Evolutionary conservation across 2,329 filamentous ascomycete genomes (phyloP).

Genomic region (Penicillium sp.): DNA sequence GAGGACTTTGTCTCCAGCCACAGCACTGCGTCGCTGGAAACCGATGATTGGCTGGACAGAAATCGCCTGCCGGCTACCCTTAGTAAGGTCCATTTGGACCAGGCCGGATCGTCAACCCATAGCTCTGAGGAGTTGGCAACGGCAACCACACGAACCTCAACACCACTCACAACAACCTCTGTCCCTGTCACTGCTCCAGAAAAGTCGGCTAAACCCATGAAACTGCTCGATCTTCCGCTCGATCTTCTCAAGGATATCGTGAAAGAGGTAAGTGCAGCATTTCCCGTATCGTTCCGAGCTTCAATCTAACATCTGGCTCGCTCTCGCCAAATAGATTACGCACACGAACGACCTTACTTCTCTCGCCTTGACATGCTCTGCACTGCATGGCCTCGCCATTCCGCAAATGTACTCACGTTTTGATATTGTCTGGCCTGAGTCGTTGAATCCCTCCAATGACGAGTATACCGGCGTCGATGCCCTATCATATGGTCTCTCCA

Average conservation of each 20-base stretch:
- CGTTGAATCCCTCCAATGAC: slow-evolving; percentile 61
- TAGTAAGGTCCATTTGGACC: slow-evolving; percentile 14
- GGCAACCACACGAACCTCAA: slow-evolving; percentile 11
- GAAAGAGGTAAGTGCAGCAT: slow-evolving; percentile 63
- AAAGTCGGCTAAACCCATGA: slow-evolving; percentile 54
- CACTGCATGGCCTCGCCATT: slow-evolving; percentile 73
- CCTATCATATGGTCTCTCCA: slow-evolving; percentile 79
- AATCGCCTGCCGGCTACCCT: slow-evolving; percentile 13
- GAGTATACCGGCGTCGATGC: slow-evolving; percentile 77
- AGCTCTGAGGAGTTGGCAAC: slow-evolving; percentile 13
- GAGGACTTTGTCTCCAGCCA: slow-evolving; percentile 34
- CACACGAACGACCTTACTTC: slow-evolving; percentile 82
- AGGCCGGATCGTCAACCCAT: slow-evolving; percentile 6
- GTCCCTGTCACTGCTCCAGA: neutral
- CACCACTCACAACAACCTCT: slow-evolving; percentile 9
- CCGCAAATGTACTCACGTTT: slow-evolving; percentile 83
- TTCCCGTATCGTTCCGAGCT: neutral
- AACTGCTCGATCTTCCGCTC: slow-evolving; percentile 74
- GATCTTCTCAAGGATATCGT: slow-evolving; percentile 80
- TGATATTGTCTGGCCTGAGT: slow-evolving; percentile 86
- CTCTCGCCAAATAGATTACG: slow-evolving; percentile 61
- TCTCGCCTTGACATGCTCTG: slow-evolving; percentile 76
- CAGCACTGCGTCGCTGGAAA: slow-evolving; percentile 28
- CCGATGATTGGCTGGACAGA: slow-evolving; percentile 7
- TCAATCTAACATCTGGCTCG: neutral